Evolutionary conservation across 345 rosid species (phyloP).

Genomic region (Gossypium ekmanianum): DNA sequence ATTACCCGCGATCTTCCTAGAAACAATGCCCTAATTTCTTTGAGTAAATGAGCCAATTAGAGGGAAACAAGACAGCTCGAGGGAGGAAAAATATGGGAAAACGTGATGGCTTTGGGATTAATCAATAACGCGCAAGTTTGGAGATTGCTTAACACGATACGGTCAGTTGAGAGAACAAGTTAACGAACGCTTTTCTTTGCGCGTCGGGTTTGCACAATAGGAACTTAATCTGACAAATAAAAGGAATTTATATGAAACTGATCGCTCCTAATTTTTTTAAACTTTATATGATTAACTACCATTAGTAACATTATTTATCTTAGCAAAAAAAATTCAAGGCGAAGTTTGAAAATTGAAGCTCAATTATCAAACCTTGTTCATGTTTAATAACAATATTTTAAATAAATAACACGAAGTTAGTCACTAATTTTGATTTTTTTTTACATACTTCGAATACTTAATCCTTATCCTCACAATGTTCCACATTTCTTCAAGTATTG

Average conservation of each 20-base stretch:
- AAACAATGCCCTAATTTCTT: slow-evolving; percentile 7
- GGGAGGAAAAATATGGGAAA: neutral
- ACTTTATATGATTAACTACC: too few relatives aligned
- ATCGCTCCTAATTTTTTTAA: neutral
- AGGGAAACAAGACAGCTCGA: neutral
- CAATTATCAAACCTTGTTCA: too few relatives aligned
- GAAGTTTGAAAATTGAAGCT: too few relatives aligned
- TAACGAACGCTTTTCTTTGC: neutral
- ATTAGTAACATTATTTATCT: too few relatives aligned
- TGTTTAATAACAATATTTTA: too few relatives aligned
- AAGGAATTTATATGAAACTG: neutral
- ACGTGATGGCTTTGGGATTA: neutral
- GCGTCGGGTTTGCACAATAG: neutral
- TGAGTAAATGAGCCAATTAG: neutral
- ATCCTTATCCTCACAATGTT: too few relatives aligned
- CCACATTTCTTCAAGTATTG: too few relatives aligned
- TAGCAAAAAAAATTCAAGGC: too few relatives aligned
- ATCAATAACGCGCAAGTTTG: neutral
- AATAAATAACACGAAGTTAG: too few relatives aligned
- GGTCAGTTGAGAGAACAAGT: neutral
- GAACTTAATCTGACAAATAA: neutral
- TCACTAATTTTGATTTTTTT: too few relatives aligned
- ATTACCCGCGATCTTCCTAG: neutral
- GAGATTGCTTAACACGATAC: neutral
- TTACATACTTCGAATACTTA: too few relatives aligned